Conservation (phyloP, 2,329 filamentous ascomycete genomes). For the Verticillium longisporum region DNA sequence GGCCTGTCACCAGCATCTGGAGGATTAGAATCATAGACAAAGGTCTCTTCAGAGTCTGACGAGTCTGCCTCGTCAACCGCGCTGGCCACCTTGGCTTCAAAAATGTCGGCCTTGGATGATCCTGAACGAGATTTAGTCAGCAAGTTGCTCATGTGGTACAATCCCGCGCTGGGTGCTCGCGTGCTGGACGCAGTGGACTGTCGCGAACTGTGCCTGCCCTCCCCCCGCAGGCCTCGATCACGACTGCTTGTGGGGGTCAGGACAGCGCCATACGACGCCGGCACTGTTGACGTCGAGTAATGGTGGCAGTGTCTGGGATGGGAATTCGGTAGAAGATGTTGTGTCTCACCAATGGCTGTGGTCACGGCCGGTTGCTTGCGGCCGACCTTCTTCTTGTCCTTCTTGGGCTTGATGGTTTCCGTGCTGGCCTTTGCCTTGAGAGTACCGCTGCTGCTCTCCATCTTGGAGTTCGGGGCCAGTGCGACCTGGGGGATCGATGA, state of each 20-base stretch:
- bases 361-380: conserved; percentile 69
- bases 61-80: conserved; percentile 94
- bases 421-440: conserved; percentile 81
- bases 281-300: conserved; percentile 29
- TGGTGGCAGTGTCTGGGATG: conserved; percentile 27
- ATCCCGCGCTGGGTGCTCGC: conserved; percentile 23
- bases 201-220: conserved; percentile 18
- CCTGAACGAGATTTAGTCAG: conserved; percentile 49
- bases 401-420: conserved; percentile 93
- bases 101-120: conserved; percentile 95
- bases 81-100: conserved; percentile 93
- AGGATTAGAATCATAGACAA: conserved; percentile 98
- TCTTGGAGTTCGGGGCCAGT: conserved; percentile 58
- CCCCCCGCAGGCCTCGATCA: conserved; percentile 25
- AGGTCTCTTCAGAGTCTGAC: conserved; percentile 96
- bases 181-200: conserved; percentile 12
- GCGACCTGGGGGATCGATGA: conserved; percentile 81
- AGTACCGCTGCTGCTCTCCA: conserved; percentile 61
- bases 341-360: conserved; percentile 64
- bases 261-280: conserved; percentile 19
- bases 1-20: conserved; percentile 57
- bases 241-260: conserved; percentile 26
- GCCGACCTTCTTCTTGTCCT: conserved; percentile 75
- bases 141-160: conserved; percentile 31
- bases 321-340: conserved; percentile 16